Conservation (phyloP, 1,284 basidiomycete genomes). For the Bondarzewia mesenterica region DNA sequence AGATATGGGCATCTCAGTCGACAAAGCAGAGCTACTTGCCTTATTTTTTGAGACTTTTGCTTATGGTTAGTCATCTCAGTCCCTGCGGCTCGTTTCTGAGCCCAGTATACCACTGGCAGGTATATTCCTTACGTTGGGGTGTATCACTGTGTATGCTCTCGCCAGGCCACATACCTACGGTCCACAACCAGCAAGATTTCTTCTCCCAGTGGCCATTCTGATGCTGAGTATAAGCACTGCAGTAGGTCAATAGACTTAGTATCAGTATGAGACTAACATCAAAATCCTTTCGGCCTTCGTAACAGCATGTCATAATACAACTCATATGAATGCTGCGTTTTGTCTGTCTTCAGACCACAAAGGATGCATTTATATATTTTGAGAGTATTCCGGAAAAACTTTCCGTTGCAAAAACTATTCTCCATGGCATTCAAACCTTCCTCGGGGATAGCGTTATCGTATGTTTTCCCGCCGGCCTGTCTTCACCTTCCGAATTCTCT, state of each 20-base stretch:
- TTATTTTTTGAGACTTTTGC: not conserved
- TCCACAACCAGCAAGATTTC: not conserved
- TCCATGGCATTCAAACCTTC: not conserved
- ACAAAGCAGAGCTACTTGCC: not conserved
- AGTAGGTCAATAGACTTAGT: not conserved
- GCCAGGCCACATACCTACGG: not conserved
- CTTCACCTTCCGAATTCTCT: not conserved
- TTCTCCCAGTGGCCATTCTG: not conserved
- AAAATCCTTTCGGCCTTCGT: not conserved
- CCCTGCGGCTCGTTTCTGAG: too few species aligned
- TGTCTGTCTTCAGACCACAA: not conserved
- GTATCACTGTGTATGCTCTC: not conserved
- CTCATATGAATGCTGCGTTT: not conserved
- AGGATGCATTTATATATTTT: not conserved
- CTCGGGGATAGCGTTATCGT: not conserved
- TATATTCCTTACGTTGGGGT: not conserved
- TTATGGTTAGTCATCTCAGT: not conserved
- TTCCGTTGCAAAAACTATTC: not conserved
- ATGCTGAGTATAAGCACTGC: not conserved
- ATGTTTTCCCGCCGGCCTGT: not conserved
- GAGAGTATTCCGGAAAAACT: not conserved
- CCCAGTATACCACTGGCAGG: not conserved
- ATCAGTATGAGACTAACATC: not conserved
- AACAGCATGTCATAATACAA: not conserved
- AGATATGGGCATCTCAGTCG: not conserved